Evolutionary conservation across 257 asterid species (phyloP).

Genomic region (Phtheirospermum japonicum): DNA sequence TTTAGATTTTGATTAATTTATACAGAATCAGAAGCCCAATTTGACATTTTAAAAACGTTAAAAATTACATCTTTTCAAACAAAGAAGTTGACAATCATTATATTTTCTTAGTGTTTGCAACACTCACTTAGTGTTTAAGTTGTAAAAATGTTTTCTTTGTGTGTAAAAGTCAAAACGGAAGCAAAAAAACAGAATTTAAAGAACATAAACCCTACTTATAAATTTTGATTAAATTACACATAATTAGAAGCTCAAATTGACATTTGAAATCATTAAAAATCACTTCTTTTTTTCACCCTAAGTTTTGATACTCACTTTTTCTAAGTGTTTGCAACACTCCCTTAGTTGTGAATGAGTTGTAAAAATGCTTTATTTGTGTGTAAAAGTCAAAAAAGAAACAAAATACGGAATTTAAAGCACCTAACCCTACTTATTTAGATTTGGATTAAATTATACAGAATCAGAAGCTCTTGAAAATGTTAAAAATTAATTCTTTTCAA

Average conservation of each 20-base stretch:
- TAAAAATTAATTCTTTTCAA: neutral
- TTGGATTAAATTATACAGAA: neutral
- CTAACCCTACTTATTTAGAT: neutral
- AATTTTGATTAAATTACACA: neutral
- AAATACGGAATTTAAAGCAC: neutral
- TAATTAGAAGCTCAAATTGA: neutral
- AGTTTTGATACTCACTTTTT: neutral
- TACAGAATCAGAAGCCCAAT: neutral
- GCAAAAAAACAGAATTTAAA: neutral
- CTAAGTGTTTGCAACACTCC: neutral
- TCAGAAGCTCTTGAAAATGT: neutral
- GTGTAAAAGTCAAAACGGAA: neutral
- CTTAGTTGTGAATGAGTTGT: neutral
- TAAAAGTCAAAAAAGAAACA: neutral
- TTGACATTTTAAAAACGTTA: no score
- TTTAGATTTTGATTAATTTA: neutral
- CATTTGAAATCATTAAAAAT: no score
- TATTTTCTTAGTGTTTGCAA: neutral
- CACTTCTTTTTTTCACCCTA: neutral
- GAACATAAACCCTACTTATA: neutral
- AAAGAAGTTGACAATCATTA: neutral
- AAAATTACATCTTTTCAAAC: neutral
- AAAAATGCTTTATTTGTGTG: neutral
- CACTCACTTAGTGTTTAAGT: neutral
- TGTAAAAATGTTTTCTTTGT: neutral